A percentile compares a stretch with the other conserved stretches of the same genome.
Conservation (phyloP, 2,329 filamentous ascomycete genomes). For the Fusarium protoensiforme region DNA sequence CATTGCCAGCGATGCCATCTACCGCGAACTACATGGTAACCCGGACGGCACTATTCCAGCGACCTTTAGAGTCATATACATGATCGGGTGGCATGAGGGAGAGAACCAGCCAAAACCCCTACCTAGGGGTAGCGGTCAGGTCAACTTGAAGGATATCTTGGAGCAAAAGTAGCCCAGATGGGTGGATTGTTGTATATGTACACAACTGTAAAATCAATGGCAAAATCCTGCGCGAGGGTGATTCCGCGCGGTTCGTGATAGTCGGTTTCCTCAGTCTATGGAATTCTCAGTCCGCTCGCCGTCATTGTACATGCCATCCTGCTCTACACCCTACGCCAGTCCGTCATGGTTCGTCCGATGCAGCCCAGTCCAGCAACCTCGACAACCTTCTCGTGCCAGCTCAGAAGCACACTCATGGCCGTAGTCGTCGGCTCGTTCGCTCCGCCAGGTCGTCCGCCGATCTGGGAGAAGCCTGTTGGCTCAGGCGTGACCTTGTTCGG, state of each 20-base stretch:
- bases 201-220: constrained; percentile 20
- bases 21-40: constrained; percentile 87
- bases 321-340: constrained; percentile 79
- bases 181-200: constrained; percentile 14
- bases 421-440: constrained; percentile 78
- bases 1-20: constrained; percentile 88
- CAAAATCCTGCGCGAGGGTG: not conserved
- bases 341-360: constrained; percentile 95
- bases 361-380: constrained; percentile 92
- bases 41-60: constrained; percentile 82
- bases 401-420: constrained; percentile 95
- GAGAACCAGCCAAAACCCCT: constrained; percentile 83
- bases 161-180: constrained; percentile 54
- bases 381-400: constrained; percentile 99
- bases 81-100: constrained; percentile 98
- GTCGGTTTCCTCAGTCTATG: constrained; percentile 33
- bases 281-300: constrained; percentile 23
- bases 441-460: constrained; percentile 65
- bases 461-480: constrained; percentile 88
- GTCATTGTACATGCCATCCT: constrained; percentile 12
- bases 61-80: constrained; percentile 95
- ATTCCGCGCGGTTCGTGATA: constrained; percentile 8
- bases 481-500: constrained; percentile 71
- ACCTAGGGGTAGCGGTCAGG: constrained; percentile 82
- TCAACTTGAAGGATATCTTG: constrained; percentile 87